phyloP scores from a whole-genome alignment of 192 early-diverging fungal species.

The Coemansia sp. region DNA sequence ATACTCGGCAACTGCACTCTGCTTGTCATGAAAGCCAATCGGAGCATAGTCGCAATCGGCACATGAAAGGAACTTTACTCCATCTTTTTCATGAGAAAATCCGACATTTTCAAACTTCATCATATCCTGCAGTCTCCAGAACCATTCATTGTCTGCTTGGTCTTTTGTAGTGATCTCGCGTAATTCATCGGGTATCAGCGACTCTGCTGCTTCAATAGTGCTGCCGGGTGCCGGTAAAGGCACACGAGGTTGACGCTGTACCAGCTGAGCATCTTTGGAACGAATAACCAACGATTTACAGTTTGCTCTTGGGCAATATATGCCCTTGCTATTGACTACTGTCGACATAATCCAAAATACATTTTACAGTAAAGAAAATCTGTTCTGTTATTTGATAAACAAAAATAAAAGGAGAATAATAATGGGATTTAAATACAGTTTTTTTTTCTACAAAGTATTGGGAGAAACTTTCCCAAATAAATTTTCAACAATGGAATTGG shows the following conservation, averaged over 20 bases:
- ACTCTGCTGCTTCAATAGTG: background rate
- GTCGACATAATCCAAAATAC: too few relatives aligned
- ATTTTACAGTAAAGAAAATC: too few relatives aligned
- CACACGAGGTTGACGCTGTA: too few relatives aligned
- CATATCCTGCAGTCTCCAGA: slow-evolving; percentile 62
- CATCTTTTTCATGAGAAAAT: slow-evolving; percentile 60
- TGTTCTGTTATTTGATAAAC: too few relatives aligned
- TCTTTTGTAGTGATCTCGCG: background rate
- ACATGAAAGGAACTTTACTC: slow-evolving; percentile 67
- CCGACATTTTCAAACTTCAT: slow-evolving; percentile 79
- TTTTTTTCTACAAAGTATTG: too few relatives aligned
- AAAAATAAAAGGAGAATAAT: slow-evolving; percentile 1
- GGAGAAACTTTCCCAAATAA: slow-evolving; percentile 10
- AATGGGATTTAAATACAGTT: background rate
- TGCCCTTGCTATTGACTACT: too few relatives aligned
- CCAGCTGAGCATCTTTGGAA: too few relatives aligned
- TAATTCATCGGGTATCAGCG: background rate
- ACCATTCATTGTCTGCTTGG: slow-evolving; percentile 24
- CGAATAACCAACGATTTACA: too few relatives aligned
- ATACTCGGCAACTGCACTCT: slow-evolving; percentile 48
- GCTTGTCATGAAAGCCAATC: slow-evolving; percentile 64
- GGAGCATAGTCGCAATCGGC: slow-evolving; percentile 75
- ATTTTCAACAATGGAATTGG: slow-evolving; percentile 15
- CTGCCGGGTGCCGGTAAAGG: background rate
- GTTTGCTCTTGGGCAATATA: too few relatives aligned